phyloP scores from a whole-genome alignment of 2,329 filamentous ascomycete species.

The Albifimbria verrucaria region DNA sequence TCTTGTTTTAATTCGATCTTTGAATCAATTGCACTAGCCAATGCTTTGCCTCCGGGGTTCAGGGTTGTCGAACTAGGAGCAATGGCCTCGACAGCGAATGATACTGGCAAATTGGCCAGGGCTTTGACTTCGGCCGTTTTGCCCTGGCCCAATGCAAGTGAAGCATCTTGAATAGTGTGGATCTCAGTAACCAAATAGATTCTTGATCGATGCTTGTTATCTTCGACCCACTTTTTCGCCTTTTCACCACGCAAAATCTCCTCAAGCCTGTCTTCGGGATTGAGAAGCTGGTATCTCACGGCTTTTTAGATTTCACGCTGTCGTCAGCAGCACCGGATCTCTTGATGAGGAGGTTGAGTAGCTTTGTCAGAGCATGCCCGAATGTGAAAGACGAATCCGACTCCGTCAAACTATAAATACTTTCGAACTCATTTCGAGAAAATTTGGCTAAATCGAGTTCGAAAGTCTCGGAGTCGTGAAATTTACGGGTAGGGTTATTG shows the following conservation, averaged over 20 bases:
- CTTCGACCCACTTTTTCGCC: neutral
- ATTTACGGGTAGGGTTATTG: neutral
- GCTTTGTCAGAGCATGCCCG: neutral
- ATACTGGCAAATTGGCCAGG: no score
- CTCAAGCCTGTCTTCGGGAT: neutral
- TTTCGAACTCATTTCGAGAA: neutral
- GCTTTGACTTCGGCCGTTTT: no score
- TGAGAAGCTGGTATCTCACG: neutral
- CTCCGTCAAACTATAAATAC: neutral
- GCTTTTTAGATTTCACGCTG: neutral
- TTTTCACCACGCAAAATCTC: neutral
- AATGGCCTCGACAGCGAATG: no score
- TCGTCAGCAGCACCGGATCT: neutral
- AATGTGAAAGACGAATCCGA: neutral
- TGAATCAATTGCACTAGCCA: no score
- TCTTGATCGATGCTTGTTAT: neutral
- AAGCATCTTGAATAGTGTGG: neutral
- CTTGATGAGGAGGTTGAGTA: neutral
- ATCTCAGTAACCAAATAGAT: neutral
- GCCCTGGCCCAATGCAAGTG: neutral
- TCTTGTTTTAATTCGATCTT: no score
- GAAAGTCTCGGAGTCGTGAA: neutral
- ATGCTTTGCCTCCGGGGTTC: no score
- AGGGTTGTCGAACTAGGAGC: no score
- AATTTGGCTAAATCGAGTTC: neutral